Conservation (phyloP, 73 alveolate species). For the Stentor coeruleus region DNA sequence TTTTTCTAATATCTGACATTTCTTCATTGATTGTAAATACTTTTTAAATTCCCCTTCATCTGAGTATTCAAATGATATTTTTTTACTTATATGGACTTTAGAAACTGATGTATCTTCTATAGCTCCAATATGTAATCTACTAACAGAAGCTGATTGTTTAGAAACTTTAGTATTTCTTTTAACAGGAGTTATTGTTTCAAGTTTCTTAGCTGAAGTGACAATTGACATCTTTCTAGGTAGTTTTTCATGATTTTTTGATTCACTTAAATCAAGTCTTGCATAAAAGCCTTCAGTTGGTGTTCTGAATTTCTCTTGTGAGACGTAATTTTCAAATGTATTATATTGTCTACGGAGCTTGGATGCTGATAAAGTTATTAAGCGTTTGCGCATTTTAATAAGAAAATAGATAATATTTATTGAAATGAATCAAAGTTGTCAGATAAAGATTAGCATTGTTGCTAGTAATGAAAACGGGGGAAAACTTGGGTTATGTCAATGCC, state of each 20-base stretch:
- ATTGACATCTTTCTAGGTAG: background rate
- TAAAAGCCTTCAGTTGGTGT: background rate
- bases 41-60: background rate
- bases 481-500: slow-evolving; percentile 52
- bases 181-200: background rate
- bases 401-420: background rate
- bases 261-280: background rate
- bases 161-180: background rate
- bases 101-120: too few species aligned
- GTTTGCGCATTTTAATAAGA: background rate
- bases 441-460: background rate
- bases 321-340: background rate
- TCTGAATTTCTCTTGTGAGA: background rate
- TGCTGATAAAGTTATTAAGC: background rate
- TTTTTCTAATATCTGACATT: background rate
- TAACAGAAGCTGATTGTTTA: background rate
- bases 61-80: too few species aligned
- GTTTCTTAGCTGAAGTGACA: background rate
- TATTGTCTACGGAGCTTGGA: background rate
- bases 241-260: background rate
- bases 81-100: too few species aligned
- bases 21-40: background rate
- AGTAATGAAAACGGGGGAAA: background rate
- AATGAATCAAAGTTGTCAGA: background rate
- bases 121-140: too few species aligned